Percentiles rank a stretch among this genome's conserved stretches.
Conservation (phyloP, 2,329 filamentous ascomycete species). For the Nigrograna mackinnonii region DNA sequence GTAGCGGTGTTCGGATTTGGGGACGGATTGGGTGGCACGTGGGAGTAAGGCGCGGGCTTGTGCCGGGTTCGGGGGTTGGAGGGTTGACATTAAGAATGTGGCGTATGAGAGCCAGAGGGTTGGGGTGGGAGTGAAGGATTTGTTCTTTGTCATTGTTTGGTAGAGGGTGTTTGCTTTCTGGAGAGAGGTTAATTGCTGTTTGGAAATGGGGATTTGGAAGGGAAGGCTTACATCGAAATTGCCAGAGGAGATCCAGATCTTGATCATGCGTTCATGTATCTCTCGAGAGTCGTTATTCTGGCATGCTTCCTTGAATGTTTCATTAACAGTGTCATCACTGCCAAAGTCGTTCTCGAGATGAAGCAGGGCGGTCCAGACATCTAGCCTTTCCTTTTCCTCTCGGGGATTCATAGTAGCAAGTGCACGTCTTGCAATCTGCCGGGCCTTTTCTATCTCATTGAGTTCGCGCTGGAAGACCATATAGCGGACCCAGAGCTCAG, state of each 20-base stretch:
- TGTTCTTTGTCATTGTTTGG: slow-evolving; percentile 84
- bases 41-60: slow-evolving; percentile 77
- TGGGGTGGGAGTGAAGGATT: slow-evolving; percentile 72
- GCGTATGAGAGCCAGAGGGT: slow-evolving; percentile 94
- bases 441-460: slow-evolving; percentile 84
- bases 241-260: slow-evolving; percentile 91
- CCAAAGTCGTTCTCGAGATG: slow-evolving; percentile 94
- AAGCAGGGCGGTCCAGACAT: slow-evolving; percentile 92
- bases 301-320: slow-evolving; percentile 88
- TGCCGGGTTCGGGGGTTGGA: slow-evolving; percentile 70
- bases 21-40: slow-evolving; percentile 83
- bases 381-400: slow-evolving; percentile 89
- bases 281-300: slow-evolving; percentile 92
- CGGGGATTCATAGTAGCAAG: slow-evolving; percentile 88
- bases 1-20: slow-evolving; percentile 68
- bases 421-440: slow-evolving; percentile 87
- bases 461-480: slow-evolving; percentile 98
- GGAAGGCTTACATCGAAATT: slow-evolving; percentile 78
- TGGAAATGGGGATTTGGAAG: neutral
- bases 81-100: slow-evolving; percentile 81
- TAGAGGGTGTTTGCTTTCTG: slow-evolving; percentile 90
- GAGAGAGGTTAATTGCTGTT: too few species aligned
- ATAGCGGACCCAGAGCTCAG: slow-evolving; percentile 90
- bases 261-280: slow-evolving; percentile 85
- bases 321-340: slow-evolving; percentile 78